Evolutionary conservation across 306 rosid genomes (phyloP), one percentile per base, ranked within the genome.

Genomic region (Malus fusca): DNA sequence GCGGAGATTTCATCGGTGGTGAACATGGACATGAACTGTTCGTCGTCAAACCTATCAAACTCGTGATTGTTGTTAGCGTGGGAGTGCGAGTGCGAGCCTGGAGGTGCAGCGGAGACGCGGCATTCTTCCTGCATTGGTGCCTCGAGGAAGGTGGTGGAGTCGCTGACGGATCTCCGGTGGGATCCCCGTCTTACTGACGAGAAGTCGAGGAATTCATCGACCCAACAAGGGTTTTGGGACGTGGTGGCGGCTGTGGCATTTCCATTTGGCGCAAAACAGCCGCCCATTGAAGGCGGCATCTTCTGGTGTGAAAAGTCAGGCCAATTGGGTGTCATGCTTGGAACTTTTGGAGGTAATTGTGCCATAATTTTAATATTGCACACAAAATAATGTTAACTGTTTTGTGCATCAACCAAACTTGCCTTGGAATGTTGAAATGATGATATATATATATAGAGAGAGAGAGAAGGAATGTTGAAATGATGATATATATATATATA

Each of bases 291-390:
- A 75, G 84, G 86, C 63, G 82, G 87, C 63, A 85, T 66, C 56
- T 74, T 88, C 15, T 80, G 85, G 76, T 74, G 85, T 8, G 88
- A 66, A 3, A 84, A 86, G 26, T 86, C 99, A 21, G 90, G 82
- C 99, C 97, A 95, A 80, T 80, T 85, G 28, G 88, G 83, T 26
- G 89, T 44, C 84, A 89, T 78, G 83, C 82, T 92, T 52, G 99
- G 99, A 80, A 90, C 81, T 83, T 95, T 95, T 0, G 99, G 99
- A 59, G 99, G 99, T 37, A 95, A 88, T 65, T 95, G 97, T 22
- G 97, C 97, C 99, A 95, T 93, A 13, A 43, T 42, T 15, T 48
- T 48, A 48, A 48, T 48, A 48, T 48, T 48, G 55, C 55, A 48
- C 55, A 48, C 55, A 15, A 48, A 48, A 48, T 15, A 48, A 48